Conservation (phyloP, 495 filamentous ascomycete species). For the Hypoxylon crocopeplum region DNA sequence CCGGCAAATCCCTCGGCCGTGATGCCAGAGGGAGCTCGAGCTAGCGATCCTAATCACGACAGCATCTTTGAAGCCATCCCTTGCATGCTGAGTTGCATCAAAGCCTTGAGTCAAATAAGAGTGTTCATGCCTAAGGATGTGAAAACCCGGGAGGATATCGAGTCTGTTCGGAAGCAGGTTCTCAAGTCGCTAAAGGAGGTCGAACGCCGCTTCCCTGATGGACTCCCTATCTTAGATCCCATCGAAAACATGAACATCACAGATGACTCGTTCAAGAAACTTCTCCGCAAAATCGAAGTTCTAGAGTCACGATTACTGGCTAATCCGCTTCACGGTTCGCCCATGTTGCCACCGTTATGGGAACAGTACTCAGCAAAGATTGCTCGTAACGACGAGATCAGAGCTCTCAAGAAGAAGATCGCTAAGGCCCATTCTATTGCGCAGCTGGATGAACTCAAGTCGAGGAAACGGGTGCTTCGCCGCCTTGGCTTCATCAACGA, state of each 20-base stretch:
- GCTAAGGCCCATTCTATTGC: constrained; percentile 80
- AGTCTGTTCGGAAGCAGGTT: constrained; percentile 64
- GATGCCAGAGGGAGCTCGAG: constrained; percentile 53
- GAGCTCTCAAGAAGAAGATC: constrained; percentile 85
- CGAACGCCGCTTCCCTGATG: constrained; percentile 87
- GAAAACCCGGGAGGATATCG: constrained; percentile 64
- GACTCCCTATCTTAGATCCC: constrained; percentile 84
- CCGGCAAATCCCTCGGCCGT: constrained; percentile 36
- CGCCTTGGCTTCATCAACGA: constrained; percentile 97
- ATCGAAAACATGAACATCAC: constrained; percentile 93
- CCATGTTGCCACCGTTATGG: constrained; percentile 80
- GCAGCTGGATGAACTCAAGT: constrained; percentile 95
- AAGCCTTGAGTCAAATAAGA: constrained; percentile 76
- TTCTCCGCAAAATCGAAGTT: constrained; percentile 94
- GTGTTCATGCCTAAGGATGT: constrained; percentile 82
- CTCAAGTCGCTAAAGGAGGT: constrained; percentile 71
- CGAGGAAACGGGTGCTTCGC: constrained; percentile 92
- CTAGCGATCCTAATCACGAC: constrained; percentile 46
- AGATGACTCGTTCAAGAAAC: constrained; percentile 90
- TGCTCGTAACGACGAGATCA: constrained; percentile 76
- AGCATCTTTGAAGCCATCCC: constrained; percentile 80
- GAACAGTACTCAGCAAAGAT: constrained; percentile 84
- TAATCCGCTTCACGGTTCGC: constrained; percentile 89
- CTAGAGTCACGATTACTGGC: constrained; percentile 88
- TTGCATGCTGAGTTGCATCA: constrained; percentile 81